Percentiles rank a stretch among this genome's conserved stretches.
Evolutionary conservation across 208 protist species (phyloP).

Genomic region (Trypanosoma grayi): DNA sequence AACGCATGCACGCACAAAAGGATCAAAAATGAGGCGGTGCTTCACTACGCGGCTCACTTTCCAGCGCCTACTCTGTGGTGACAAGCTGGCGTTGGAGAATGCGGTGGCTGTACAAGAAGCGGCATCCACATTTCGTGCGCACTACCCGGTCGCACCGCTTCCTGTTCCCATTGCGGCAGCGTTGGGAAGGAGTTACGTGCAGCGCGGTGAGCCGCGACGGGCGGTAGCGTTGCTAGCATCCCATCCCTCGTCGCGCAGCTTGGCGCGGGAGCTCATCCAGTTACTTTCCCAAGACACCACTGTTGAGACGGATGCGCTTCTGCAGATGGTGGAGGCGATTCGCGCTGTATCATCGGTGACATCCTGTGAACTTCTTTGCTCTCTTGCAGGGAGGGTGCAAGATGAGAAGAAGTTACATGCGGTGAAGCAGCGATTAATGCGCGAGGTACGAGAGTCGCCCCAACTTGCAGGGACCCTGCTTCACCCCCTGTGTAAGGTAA

Average conservation of each 20-base stretch:
- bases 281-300: constrained; percentile 2
- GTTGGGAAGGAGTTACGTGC: constrained; percentile 27
- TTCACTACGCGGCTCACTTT: constrained; percentile 45
- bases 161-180: constrained; percentile 52
- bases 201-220: constrained; percentile 29
- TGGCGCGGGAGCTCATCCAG: constrained; percentile 11
- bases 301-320: constrained; percentile 23
- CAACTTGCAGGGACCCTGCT: constrained; percentile 37
- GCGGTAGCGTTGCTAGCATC: constrained; percentile 37
- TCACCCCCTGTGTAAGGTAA: constrained; percentile 46
- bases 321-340: constrained; percentile 28
- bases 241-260: constrained; percentile 29
- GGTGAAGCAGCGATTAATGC: constrained; percentile 36
- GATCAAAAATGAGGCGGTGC: constrained; percentile 22
- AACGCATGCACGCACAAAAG: not conserved
- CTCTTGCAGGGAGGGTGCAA: constrained; percentile 11
- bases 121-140: constrained; percentile 16
- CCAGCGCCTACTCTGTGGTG: constrained; percentile 53
- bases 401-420: constrained; percentile 16
- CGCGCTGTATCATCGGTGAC: constrained; percentile 24
- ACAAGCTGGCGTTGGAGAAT: constrained; percentile 13
- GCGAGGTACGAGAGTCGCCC: constrained; percentile 47
- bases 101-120: constrained; percentile 5
- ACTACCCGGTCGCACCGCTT: constrained; percentile 38
- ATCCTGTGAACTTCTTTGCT: constrained; percentile 30